phyloP scores from a whole-genome alignment of 176 grass and related monocot species.

The Otatea glauca region DNA sequence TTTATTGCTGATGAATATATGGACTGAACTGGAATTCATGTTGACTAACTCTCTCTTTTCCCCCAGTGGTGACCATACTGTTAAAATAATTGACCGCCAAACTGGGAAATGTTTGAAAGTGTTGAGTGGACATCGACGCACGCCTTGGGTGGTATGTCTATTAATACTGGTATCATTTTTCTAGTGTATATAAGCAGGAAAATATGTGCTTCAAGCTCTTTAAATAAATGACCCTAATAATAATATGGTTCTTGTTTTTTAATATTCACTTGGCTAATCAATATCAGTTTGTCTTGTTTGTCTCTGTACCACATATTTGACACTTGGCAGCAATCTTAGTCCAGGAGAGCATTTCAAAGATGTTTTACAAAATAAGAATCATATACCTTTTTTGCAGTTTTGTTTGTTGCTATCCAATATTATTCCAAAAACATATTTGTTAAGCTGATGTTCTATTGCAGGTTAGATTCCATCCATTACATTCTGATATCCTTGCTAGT shows the following conservation, averaged over 20 bases:
- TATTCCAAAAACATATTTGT: conserved; percentile 25
- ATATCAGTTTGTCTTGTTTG: neutral
- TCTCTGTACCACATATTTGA: conserved; percentile 13
- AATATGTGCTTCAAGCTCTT: conserved; percentile 26
- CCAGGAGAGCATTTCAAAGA: neutral
- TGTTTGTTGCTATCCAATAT: conserved; percentile 2
- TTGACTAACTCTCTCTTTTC: conserved; percentile 52
- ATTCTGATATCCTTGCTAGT: conserved; percentile 93
- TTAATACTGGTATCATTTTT: conserved; percentile 2
- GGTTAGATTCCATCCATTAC: conserved; percentile 94
- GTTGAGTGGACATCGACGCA: conserved; percentile 90
- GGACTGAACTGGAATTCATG: conserved; percentile 19
- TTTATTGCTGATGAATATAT: conserved; percentile 39
- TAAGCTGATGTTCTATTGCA: conserved; percentile 49
- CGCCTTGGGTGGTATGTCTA: conserved; percentile 97
- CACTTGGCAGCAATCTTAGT: conserved; percentile 18
- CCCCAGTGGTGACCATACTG: conserved; percentile 95
- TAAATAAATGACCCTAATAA: neutral
- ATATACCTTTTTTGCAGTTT: conserved; percentile 21
- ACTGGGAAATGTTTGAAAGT: conserved; percentile 93
- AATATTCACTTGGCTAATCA: neutral
- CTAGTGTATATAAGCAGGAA: conserved; percentile 9
- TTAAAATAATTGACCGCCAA: conserved; percentile 97
- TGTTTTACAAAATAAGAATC: neutral
- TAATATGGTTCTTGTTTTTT: neutral